A percentile compares a stretch with the other conserved stretches of the same genome.
phyloP scores from a whole-genome alignment of 2,329 filamentous ascomycete species.

The Hirsutella thompsonii region DNA sequence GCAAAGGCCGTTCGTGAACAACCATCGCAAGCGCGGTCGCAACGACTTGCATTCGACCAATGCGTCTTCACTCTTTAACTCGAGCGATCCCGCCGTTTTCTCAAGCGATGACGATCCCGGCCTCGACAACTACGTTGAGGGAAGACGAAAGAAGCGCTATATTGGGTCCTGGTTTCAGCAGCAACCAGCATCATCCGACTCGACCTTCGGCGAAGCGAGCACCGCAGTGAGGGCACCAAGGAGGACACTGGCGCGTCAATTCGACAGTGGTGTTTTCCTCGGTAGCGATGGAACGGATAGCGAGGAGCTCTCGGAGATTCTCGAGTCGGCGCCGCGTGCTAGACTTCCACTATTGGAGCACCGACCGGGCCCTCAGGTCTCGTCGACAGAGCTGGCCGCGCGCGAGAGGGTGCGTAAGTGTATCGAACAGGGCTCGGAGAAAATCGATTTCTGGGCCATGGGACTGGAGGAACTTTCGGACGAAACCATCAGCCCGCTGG shows the following conservation, averaged over 20 bases:
- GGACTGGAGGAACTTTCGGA: conserved; percentile 41
- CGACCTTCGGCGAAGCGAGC: conserved; percentile 26
- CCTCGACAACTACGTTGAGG: conserved; percentile 49
- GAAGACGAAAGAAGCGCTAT: conserved; percentile 47
- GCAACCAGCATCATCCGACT: conserved; percentile 36
- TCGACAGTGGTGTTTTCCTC: conserved; percentile 60
- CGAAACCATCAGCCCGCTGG: conserved; percentile 42
- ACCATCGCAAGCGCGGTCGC: conserved; percentile 25
- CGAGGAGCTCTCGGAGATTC: conserved; percentile 22
- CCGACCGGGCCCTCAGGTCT: conserved; percentile 15
- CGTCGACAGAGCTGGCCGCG: conserved; percentile 29
- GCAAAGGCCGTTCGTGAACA: conserved; percentile 24
- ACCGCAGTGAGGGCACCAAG: conserved; percentile 25
- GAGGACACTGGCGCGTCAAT: conserved; percentile 42
- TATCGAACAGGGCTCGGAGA: conserved; percentile 45
- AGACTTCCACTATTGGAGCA: conserved; percentile 25
- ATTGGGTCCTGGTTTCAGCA: conserved; percentile 58
- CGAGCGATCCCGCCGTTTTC: conserved; percentile 59
- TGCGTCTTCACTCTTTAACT: conserved; percentile 33
- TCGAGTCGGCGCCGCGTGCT: conserved; percentile 18
- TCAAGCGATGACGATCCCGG: conserved; percentile 60
- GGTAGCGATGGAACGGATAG: conserved; percentile 43
- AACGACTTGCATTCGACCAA: conserved; percentile 12
- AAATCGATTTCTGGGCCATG: conserved; percentile 48
- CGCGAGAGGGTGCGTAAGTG: conserved; percentile 34